These are phyloP conservation scores for Populus hybrid DNA, from an alignment of 441 rosid genomes.

Conservation along the genomic window DNA sequence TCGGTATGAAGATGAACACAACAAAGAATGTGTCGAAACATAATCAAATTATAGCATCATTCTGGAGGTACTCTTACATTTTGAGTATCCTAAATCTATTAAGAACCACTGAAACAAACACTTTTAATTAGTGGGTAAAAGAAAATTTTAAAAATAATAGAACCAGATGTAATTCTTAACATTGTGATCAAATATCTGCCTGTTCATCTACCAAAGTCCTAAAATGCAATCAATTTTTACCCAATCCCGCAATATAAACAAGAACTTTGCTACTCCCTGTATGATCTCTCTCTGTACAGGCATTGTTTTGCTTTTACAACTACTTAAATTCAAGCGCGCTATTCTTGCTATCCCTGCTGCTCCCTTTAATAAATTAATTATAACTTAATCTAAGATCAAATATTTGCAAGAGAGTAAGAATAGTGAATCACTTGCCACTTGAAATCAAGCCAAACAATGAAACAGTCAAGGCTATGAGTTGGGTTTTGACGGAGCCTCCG, in stretches of 20 bases:
- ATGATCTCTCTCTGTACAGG: background rate
- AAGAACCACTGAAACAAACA: background rate
- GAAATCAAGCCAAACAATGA: background rate
- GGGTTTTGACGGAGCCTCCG: background rate
- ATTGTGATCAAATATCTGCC: constrained; percentile 7
- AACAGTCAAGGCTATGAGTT: background rate
- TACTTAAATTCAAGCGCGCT: background rate
- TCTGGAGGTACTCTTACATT: background rate
- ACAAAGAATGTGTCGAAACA: background rate
- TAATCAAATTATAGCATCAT: background rate
- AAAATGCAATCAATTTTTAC: background rate
- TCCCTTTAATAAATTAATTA: background rate
- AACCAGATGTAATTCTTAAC: background rate
- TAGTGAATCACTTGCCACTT: background rate
- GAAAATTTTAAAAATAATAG: background rate
- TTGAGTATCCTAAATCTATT: background rate
- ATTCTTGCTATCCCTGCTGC: background rate
- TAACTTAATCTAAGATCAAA: background rate
- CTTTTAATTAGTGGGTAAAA: background rate
- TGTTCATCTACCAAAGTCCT: constrained; percentile 7
- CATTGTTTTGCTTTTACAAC: background rate
- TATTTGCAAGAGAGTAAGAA: background rate
- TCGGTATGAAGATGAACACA: background rate
- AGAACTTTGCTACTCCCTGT: background rate
- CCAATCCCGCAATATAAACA: background rate